Base-by-base conservation (phyloP, 257 asterid genomes). In the Gardenia jasminoides region DNA sequence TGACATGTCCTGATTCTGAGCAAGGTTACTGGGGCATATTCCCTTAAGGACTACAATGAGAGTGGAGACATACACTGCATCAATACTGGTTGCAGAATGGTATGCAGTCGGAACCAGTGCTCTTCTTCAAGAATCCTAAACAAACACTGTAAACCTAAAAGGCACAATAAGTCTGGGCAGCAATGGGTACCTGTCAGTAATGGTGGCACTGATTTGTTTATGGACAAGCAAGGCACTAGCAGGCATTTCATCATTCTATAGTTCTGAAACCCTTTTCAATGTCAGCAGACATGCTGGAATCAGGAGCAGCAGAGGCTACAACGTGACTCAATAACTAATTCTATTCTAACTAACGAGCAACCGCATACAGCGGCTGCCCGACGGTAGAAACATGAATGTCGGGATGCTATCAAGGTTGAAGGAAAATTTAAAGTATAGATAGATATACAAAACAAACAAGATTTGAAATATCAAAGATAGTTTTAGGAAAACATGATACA, bases 111-210 rank as follows among this genome's bases (percentile, higher is more conserved):
- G n/a, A n/a, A n/a, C n/a, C n/a, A n/a, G n/a, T n/a, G n/a, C n/a
- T n/a, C n/a, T n/a, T n/a, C n/a, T n/a, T 61, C 89, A 0, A 86
- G 88, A 47, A 93, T 94, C 79, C 88, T 91, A 28, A 69, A 82
- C 24, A 56, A 83, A 0, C 94, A 94, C 39, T 93, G 99, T 84
- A 56, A 54, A 73, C 98, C 62, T 94, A 54, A 90, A 92, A 86
- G 82, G 88, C 47, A 75, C 73, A 3, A 72, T 78, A 15, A 81
- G 86, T 82, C 66, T 93, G 98, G 95, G 85, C 79, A 15, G 74
- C 95, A 15, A 39, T 89, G 46, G 82, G 52, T 77, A 87, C 76
- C 91, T 94, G 10, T 89, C 99, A 0, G 87, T 81, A 3, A 85
- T 93, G 92, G 80, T 88, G 78, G 86, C 84, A 6, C 72, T 94